Evolutionary conservation across 768 basidiomycete species (phyloP), one percentile per base, ranked within the genome.

Genomic region (Russula ochroleuca): DNA sequence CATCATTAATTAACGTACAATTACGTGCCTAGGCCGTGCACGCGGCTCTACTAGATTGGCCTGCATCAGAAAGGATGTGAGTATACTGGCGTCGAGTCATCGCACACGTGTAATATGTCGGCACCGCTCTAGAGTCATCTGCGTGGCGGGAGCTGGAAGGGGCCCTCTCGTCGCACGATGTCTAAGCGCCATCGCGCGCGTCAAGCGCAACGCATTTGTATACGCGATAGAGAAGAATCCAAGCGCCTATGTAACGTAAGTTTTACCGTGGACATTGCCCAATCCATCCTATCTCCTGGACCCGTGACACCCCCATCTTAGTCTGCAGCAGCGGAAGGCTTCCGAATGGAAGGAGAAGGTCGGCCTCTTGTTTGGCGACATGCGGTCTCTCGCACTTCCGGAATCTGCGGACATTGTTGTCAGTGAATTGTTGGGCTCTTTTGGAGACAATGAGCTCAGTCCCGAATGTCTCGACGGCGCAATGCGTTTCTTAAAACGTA

Each of bases 381-480:
- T 99, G 97, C 82, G 97, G 17, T 77, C 78, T 31, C 78, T 97
- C 49, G 80, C 86, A 10, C 75, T 96, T 1, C 94, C 96, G 6
- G 92, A 97, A 69, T 81, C 83, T 68, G 94, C 85, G 33, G 97
- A 98, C 74, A 92, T 99, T 66, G 78, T 99, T 62, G 88, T 99
- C 70, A 96, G 91, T 76, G 97, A 99, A 74, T 82, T 99, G 23
- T 76, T 99, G 69, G 97, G 97, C 4, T 95, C 93, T 5, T 98
- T 99, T 77, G 97, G 96, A 1, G 97, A 99, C 75, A 99, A 99
- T 64, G 97, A 99, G 73, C 83, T 98, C 53, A 95, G 94, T 72
- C 97, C 97, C 0, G 97, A 99, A 74, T 99, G 97, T 75, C 78
- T 99, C 40, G 97, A 99, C 72, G 97, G 97, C 14, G 95, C 93